Base-by-base conservation (phyloP, 768 basidiomycete genomes). In the Omphalotus guepiniiformis region DNA sequence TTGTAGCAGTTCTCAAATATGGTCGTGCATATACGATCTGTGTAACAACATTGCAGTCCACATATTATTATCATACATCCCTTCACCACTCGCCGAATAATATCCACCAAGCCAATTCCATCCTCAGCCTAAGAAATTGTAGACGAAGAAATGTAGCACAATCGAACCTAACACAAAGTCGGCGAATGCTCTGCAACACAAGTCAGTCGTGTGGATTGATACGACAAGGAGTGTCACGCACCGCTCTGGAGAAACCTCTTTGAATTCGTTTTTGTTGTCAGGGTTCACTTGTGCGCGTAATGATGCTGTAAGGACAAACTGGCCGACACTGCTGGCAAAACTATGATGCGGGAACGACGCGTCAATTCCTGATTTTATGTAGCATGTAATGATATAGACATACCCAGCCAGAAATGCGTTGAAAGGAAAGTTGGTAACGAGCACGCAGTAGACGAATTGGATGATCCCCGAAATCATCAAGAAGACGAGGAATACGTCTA, bases 331-430 rank as follows among this genome's bases (percentile, higher is more conserved):
- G 60, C 93, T 92, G 19, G 83, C 72, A 64, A 99, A 98, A 19
- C 96, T 98, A 50, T 30, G 29, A 47, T 46, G 36, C 48, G 9
- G 38, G 23, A 6, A 29, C 3, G 34, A 39, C 27, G 7, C n/a
- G 18, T 15, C 32, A 25, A n/a, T 23, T 44, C n/a, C n/a, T 7
- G 19, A 21, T 15, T 27, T 3, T 11, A 32, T 32, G 30, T 32
- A n/a, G 9, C n/a, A n/a, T n/a, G n/a, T n/a, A n/a, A n/a, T n/a
- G 6, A 15, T 12, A 38, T 30, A 16, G 6, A 68, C 89, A 52
- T 68, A 97, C 96, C 93, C 94, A 53, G 93, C 85, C 56, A 97
- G 67, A 70, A 99, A 99, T 30, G 96, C 93, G 57, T 99, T 97
- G 75, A 94, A 97, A 19, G 96, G 96, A 68, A 83, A 98, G 70